phyloP scores from a whole-genome alignment of 805 yeast species.

The Ogataea pini region DNA sequence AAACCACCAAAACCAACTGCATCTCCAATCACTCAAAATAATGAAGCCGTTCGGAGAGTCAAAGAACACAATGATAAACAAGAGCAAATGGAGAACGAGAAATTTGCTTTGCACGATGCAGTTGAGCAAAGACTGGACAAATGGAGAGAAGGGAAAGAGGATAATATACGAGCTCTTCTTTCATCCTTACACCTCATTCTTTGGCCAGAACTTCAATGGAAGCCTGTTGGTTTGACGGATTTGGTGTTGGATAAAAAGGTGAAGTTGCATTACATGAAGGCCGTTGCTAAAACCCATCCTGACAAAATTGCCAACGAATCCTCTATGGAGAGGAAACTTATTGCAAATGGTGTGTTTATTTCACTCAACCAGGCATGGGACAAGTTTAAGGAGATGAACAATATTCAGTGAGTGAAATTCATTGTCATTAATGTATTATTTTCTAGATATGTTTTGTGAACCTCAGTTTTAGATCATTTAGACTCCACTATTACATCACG shows the following conservation, averaged over 20 bases:
- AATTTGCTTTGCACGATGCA: slow-evolving; percentile 60
- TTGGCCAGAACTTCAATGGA: slow-evolving; percentile 70
- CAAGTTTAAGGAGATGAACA: slow-evolving; percentile 61
- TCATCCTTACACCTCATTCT: slow-evolving; percentile 67
- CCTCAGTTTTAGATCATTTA: no score
- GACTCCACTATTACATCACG: slow-evolving; percentile 39
- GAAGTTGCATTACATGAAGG: slow-evolving; percentile 79
- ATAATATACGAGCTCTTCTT: slow-evolving; percentile 75
- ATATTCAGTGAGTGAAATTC: slow-evolving; percentile 12
- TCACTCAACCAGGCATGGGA: slow-evolving; percentile 91
- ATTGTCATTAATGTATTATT: slow-evolving; percentile 1
- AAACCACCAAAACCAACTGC: slow-evolving; percentile 15
- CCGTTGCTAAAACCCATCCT: slow-evolving; percentile 75
- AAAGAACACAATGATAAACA: slow-evolving; percentile 47
- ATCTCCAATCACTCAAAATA: slow-evolving; percentile 24
- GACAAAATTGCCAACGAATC: slow-evolving; percentile 72
- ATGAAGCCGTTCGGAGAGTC: slow-evolving; percentile 52
- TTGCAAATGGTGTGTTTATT: slow-evolving; percentile 86
- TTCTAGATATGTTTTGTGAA: not conserved
- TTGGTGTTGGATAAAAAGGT: slow-evolving; percentile 88
- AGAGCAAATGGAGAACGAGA: slow-evolving; percentile 55
- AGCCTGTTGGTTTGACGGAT: slow-evolving; percentile 65
- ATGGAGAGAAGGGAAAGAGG: slow-evolving; percentile 80
- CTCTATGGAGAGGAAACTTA: slow-evolving; percentile 69
- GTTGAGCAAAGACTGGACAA: slow-evolving; percentile 52